These are phyloP conservation scores for Effrenium voratum DNA, from an alignment of 73 alveolate species.

Conservation along the genomic window DNA sequence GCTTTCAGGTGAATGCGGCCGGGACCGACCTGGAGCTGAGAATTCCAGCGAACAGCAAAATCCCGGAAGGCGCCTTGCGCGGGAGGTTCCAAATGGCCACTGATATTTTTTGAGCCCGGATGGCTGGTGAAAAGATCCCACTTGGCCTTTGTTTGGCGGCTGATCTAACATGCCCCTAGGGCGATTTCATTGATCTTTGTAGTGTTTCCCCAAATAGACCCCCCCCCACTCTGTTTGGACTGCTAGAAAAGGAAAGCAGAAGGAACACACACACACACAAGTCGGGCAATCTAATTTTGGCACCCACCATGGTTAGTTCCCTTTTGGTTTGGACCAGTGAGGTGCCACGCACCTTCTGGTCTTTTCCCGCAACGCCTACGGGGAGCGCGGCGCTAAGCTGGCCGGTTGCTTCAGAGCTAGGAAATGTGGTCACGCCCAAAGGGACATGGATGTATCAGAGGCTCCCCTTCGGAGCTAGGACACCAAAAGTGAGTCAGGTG, in stretches of 20 bases:
- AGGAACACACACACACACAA: neutral
- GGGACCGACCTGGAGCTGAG: slow-evolving; percentile 46
- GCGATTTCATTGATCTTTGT: neutral
- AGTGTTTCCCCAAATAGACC: neutral
- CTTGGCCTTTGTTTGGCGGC: neutral
- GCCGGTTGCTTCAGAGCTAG: too few species aligned
- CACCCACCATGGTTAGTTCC: neutral
- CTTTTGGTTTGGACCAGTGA: neutral
- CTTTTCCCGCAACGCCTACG: slow-evolving; percentile 55
- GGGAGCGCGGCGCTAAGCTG: slow-evolving; percentile 12
- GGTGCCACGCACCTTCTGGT: slow-evolving; percentile 91
- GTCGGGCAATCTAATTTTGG: neutral
- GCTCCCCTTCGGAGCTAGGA: too few species aligned
- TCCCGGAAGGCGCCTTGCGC: slow-evolving; percentile 60
- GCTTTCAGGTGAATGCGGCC: slow-evolving; percentile 47
- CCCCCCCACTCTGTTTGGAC: neutral
- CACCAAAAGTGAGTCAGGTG: too few species aligned
- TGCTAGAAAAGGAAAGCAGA: neutral
- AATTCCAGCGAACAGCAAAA: slow-evolving; percentile 54
- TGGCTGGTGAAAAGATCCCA: neutral
- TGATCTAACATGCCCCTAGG: neutral
- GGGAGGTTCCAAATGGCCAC: too few species aligned
- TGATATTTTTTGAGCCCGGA: neutral
- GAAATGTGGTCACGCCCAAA: too few species aligned
- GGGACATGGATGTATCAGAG: too few species aligned